These are phyloP conservation scores for Colletotrichum acutatum DNA, from an alignment of 2,329 filamentous ascomycete species.

Conservation along the genomic window DNA sequence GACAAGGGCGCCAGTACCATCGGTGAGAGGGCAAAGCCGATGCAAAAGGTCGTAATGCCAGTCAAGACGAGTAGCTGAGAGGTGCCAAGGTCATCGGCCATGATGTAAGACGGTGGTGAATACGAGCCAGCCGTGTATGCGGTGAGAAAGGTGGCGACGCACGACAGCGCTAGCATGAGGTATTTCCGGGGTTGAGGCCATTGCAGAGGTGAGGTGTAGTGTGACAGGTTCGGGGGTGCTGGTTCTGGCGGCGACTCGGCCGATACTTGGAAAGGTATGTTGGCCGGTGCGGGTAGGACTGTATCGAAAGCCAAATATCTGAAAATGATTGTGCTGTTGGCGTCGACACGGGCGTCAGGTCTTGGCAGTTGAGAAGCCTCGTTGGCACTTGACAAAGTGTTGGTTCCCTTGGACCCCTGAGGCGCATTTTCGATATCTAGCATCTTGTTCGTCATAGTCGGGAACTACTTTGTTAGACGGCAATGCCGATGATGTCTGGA, in stretches of 20 bases:
- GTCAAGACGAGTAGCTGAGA: conserved; percentile 74
- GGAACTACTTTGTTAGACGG: neutral
- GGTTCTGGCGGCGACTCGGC: conserved; percentile 54
- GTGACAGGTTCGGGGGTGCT: conserved; percentile 71
- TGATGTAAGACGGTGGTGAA: conserved; percentile 73
- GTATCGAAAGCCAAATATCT: conserved; percentile 56
- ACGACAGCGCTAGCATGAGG: conserved; percentile 78
- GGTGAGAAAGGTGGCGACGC: conserved; percentile 78
- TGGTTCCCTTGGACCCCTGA: neutral
- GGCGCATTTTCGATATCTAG: conserved; percentile 24
- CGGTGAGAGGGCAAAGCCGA: conserved; percentile 83
- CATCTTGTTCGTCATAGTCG: conserved; percentile 14
- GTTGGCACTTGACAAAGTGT: neutral
- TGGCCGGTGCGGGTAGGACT: conserved; percentile 45
- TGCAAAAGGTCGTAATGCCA: conserved; percentile 85
- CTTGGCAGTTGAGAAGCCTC: neutral
- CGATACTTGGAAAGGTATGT: conserved; percentile 27
- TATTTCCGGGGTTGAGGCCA: conserved; percentile 79
- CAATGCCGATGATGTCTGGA: conserved; percentile 6
- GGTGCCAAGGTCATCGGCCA: conserved; percentile 74
- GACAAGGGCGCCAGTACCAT: conserved; percentile 91
- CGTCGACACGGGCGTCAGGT: neutral
- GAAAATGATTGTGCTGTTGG: conserved; percentile 46
- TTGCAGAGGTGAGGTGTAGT: conserved; percentile 76
- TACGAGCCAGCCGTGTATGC: conserved; percentile 87